Conservation (phyloP, 805 yeast genomes). For the Candida xiaguanensis region DNA sequence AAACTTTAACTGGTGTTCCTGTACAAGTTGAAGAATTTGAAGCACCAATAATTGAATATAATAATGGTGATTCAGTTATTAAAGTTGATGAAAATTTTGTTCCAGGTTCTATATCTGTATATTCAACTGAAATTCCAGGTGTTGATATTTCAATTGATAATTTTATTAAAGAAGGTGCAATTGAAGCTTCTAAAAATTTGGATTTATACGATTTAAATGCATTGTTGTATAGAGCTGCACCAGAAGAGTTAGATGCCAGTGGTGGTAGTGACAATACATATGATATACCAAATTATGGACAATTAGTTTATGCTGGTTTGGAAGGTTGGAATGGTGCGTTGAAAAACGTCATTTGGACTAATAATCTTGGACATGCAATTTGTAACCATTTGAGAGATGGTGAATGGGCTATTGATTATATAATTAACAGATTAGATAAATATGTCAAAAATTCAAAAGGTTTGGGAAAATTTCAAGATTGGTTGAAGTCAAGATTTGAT, state of each 20-base stretch:
- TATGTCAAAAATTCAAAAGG: constrained; percentile 46
- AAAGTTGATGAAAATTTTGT: constrained; percentile 62
- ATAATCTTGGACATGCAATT: constrained; percentile 81
- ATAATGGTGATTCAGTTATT: constrained; percentile 51
- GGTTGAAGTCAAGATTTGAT: constrained; percentile 66
- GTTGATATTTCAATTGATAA: constrained; percentile 65
- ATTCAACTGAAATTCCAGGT: constrained; percentile 64
- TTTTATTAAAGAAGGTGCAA: constrained; percentile 70
- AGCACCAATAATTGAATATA: constrained; percentile 44
- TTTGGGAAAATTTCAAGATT: constrained; percentile 54
- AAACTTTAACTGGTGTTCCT: constrained; percentile 59
- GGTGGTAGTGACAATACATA: constrained; percentile 72
- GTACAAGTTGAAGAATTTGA: constrained; percentile 54
- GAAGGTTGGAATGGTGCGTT: constrained; percentile 87
- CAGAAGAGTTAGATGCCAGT: constrained; percentile 83
- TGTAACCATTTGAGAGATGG: constrained; percentile 81
- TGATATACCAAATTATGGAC: constrained; percentile 68
- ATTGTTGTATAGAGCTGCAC: constrained; percentile 71
- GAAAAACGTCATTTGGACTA: constrained; percentile 55
- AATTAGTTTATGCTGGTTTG: constrained; percentile 79
- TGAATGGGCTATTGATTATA: constrained; percentile 83
- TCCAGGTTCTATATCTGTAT: constrained; percentile 86
- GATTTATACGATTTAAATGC: constrained; percentile 70
- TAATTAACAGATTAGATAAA: constrained; percentile 56
- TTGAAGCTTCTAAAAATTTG: constrained; percentile 63